Evolutionary conservation across 1,139 yeast species (phyloP).

Genomic region (Pneumocystis canis): DNA sequence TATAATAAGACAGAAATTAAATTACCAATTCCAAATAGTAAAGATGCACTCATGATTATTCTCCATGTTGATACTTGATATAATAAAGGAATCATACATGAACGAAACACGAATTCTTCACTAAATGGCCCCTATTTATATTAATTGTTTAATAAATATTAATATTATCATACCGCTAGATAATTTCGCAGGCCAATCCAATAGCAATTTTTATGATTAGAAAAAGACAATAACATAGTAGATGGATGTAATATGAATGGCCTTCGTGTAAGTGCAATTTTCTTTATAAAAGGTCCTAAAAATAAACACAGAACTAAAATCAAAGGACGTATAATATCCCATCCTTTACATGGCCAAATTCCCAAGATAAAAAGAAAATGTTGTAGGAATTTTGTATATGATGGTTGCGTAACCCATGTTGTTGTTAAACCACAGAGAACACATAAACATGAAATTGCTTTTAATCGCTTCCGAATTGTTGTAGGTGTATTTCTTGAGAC

Average conservation of each 20-base stretch:
- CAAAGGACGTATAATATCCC: neutral
- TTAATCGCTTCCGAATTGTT: neutral
- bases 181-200: conserved; percentile 13
- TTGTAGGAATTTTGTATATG: neutral
- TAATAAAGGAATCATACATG: conserved; percentile 39
- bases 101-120: conserved; percentile 72
- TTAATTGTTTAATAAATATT: neutral
- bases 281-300: neutral
- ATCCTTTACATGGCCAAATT: neutral
- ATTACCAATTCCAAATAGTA: conserved; percentile 48
- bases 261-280: neutral
- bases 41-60: conserved; percentile 40
- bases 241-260: no score
- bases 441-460: neutral
- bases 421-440: neutral
- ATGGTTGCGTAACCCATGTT: neutral
- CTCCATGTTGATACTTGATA: conserved; percentile 19
- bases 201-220: conserved; percentile 6
- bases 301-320: neutral
- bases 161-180: conserved; percentile 14
- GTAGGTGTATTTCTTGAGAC: neutral
- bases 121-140: conserved; percentile 58
- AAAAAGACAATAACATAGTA: neutral
- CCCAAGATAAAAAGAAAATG: neutral
- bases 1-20: neutral